Evolutionary conservation across 139 green algal species (phyloP), one percentile per base, ranked within the genome.

Genomic region (Edaphochlamys debaryana): DNA sequence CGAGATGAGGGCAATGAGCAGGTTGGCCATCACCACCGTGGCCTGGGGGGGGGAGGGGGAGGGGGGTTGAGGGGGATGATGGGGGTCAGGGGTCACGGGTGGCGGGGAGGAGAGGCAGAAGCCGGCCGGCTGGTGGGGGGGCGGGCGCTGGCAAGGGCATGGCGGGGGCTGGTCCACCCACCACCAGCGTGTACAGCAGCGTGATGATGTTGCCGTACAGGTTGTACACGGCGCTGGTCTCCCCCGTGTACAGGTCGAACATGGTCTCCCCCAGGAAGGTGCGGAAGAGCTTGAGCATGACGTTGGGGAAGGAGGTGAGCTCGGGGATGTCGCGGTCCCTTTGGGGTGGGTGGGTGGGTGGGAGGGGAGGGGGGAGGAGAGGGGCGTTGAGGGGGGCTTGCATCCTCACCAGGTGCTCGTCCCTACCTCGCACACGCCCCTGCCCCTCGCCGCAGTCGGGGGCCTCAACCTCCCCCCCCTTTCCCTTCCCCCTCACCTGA

Each of bases 211-310:
- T 67, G 60, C 60, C 60, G 60, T 67, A 67, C 60, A 67, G 13
- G 27, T 67, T 36, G 60, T 67, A 67, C 4, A 25, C 8, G 11
- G 30, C 9, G 4, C 11, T 38, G 30, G 9, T 8, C 5, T 67
- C 60, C 30, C 30, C 60, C 30, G 37, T n/a, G 8, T 38, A 38
- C n/a, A 67, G 8, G 11, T 38, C 60, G 30, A 67, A 67, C 60
- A 67, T 67, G n/a, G 60, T 67, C 60, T 67, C 60, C n/a, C 60
- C 60, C 30, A 67, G 60, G 60, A 67, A 67, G 60, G 60, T 67
- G 60, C 60, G 60, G 60, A 67, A 67, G n/a, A 67, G 60, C n/a
- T 38, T 54, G 8, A 68, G 64, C 72, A 79, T 79, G 72, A 79
- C 60, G n/a, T 11, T 63, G 32, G 34, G 34, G 41, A 77, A 37